Conservation (phyloP, 768 basidiomycete species). For the Lactifluus hygrophoroides region DNA sequence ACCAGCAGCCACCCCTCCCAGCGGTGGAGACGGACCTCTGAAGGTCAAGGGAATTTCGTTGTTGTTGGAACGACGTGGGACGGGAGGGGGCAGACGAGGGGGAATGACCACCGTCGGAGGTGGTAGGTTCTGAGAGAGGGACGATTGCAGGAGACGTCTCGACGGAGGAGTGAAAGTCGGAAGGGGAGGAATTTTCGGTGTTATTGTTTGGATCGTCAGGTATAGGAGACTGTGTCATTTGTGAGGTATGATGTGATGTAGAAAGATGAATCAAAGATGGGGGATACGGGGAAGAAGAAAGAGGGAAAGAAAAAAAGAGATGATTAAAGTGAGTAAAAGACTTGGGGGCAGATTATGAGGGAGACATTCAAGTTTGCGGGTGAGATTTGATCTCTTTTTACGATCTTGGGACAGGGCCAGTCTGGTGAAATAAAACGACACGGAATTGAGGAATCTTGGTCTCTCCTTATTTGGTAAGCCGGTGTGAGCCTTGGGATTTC, state of each 20-base stretch:
- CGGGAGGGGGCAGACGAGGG: constrained; percentile 9
- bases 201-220: constrained; percentile 13
- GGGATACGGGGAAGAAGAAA: background rate
- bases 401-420: constrained; percentile 14
- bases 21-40: constrained; percentile 16
- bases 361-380: constrained; percentile 14
- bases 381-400: constrained; percentile 18
- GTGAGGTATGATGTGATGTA: background rate
- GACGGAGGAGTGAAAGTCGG: constrained; percentile 19
- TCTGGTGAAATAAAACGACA: constrained; percentile 16
- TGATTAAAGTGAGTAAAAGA: background rate
- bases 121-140: constrained; percentile 9
- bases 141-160: constrained; percentile 16
- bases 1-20: constrained; percentile 20
- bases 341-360: constrained; percentile 15
- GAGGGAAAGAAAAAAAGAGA: constrained; percentile 3
- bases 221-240: constrained; percentile 16
- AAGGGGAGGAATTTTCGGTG: constrained; percentile 14
- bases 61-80: constrained; percentile 7
- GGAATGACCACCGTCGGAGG: constrained; percentile 13
- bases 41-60: constrained; percentile 15
- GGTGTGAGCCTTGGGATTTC: constrained; percentile 11
- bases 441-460: constrained; percentile 15
- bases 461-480: constrained; percentile 8
- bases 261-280: background rate